These are phyloP conservation scores for Saraca asoca DNA, from an alignment of 331 rosid species.

Conservation along the genomic window DNA sequence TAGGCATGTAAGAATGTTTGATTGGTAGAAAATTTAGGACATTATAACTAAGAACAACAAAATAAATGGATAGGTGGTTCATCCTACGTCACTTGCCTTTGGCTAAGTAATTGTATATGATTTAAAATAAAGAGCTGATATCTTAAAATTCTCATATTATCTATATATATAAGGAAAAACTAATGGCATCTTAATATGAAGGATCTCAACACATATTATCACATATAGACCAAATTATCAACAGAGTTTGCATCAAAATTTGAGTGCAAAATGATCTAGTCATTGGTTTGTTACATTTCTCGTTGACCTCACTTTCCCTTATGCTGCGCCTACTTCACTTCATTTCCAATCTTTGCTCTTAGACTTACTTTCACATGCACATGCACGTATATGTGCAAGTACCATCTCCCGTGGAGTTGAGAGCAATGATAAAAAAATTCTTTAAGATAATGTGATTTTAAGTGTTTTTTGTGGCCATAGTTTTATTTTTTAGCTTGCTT, in stretches of 20 bases:
- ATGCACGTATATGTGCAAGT: background rate
- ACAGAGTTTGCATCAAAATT: background rate
- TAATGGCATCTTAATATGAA: background rate
- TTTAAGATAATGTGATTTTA: too few species aligned
- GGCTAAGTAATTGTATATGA: background rate
- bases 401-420: background rate
- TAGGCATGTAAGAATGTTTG: background rate
- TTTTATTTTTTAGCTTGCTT: slow-evolving; percentile 25
- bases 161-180: too few species aligned
- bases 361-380: background rate
- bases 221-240: background rate
- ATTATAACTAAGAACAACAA: background rate
- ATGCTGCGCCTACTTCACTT: background rate
- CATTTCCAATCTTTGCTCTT: background rate
- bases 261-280: background rate
- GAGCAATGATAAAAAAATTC: too few species aligned
- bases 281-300: too few species aligned
- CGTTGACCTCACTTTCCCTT: background rate
- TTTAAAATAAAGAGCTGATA: too few species aligned
- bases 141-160: too few species aligned
- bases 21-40: background rate
- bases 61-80: too few species aligned
- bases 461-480: slow-evolving; percentile 1
- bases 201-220: background rate
- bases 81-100: background rate